Conservation (phyloP, 2,329 filamentous ascomycete species). For the Penicillium sp. region DNA sequence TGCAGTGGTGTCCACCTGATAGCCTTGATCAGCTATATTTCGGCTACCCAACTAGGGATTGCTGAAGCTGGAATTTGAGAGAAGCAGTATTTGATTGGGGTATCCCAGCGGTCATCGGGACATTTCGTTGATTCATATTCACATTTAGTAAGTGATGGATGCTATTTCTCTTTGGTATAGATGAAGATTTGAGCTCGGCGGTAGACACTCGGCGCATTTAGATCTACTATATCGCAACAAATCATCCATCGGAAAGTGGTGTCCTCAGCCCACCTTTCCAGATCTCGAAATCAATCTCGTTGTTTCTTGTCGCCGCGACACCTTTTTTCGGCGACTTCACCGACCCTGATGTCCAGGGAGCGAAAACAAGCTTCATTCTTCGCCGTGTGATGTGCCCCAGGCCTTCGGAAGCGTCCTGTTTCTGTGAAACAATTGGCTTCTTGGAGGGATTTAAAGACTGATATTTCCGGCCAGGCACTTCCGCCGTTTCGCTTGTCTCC, state of each 20-base stretch:
- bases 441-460: constrained; percentile 5
- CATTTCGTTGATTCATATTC: not conserved
- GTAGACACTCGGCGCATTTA: not conserved
- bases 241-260: constrained; percentile 3
- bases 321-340: constrained; percentile 44
- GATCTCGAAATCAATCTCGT: constrained; percentile 69
- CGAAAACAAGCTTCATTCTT: constrained; percentile 87
- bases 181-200: not conserved
- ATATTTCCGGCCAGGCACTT: not conserved
- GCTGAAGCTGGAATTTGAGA: not conserved
- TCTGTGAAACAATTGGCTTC: constrained; percentile 35
- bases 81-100: not conserved
- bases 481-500: not conserved
- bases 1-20: not conserved
- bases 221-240: not conserved
- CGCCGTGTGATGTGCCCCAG: constrained; percentile 52
- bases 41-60: not conserved
- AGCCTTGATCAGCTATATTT: not conserved
- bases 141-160: not conserved
- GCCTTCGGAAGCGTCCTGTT: not conserved
- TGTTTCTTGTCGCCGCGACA: constrained; percentile 32
- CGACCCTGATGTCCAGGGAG: constrained; percentile 65
- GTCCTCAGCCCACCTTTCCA: constrained; percentile 58
- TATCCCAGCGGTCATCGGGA: not conserved
- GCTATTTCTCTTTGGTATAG: not conserved